A percentile compares a stretch with the other conserved stretches of the same genome.
These are phyloP conservation scores for Nigrograna mackinnonii DNA, from an alignment of 2,329 filamentous ascomycete species.

Conservation along the genomic window DNA sequence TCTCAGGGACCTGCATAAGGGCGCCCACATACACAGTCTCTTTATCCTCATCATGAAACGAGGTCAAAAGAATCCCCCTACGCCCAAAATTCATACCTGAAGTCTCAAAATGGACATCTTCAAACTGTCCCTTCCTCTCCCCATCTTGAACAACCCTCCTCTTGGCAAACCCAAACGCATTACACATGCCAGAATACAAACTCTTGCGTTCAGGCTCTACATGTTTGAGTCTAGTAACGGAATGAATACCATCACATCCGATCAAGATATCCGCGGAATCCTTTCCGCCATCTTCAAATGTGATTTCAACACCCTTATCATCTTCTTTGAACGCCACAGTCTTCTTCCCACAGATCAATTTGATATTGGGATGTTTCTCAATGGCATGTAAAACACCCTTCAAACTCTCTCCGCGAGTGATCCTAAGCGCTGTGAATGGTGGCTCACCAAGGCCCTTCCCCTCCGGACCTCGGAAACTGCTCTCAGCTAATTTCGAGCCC, in stretches of 20 bases:
- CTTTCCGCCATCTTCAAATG: conserved; percentile 49
- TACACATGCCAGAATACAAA: conserved; percentile 49
- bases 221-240: conserved; percentile 46
- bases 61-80: conserved; percentile 49
- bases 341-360: conserved; percentile 47
- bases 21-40: conserved; percentile 49
- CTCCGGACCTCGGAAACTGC: conserved; percentile 45
- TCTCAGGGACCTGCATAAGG: conserved; percentile 48
- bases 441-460: conserved; percentile 49
- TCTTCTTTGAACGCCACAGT: conserved; percentile 47
- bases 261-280: conserved; percentile 55
- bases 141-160: conserved; percentile 23
- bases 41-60: conserved; percentile 39
- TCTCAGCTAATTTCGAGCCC: conserved; percentile 47
- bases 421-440: conserved; percentile 48
- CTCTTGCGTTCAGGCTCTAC: conserved; percentile 48
- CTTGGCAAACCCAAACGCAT: conserved; percentile 50
- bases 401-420: conserved; percentile 48
- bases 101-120: conserved; percentile 43
- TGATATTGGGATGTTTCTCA: conserved; percentile 44
- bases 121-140: conserved; percentile 20
- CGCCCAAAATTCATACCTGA: conserved; percentile 51
- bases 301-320: conserved; percentile 45
- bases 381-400: conserved; percentile 48
- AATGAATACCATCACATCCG: conserved; percentile 60